These are phyloP conservation scores for Iris pallida DNA, from an alignment of 116 monocot species.

Conservation along the genomic window DNA sequence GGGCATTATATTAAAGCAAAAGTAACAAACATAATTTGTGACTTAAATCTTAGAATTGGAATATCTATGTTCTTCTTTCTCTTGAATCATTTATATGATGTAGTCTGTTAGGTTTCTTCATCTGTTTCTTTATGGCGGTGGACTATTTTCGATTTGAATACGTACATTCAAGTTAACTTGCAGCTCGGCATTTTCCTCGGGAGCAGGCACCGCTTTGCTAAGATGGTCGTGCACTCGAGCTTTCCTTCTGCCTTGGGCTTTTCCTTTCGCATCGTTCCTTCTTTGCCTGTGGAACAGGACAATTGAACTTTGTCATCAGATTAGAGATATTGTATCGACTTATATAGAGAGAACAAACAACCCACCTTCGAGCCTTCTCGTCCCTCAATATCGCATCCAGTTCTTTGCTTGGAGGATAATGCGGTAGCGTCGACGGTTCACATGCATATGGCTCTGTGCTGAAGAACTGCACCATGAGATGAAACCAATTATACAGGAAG, in stretches of 20 bases:
- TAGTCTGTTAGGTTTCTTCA: not conserved
- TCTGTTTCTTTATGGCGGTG: not conserved
- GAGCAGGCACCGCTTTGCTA: conserved; percentile 61
- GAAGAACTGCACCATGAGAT: conserved; percentile 59
- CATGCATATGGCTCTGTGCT: conserved; percentile 58
- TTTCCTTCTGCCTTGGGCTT: conserved; percentile 24
- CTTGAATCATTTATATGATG: no score
- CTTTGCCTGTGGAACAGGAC: conserved; percentile 29
- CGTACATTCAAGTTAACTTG: conserved; percentile 67
- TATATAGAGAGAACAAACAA: not conserved
- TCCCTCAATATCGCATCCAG: conserved; percentile 68
- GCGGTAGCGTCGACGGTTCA: conserved; percentile 66
- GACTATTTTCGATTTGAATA: no score
- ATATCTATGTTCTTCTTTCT: not conserved
- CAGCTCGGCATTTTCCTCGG: conserved; percentile 77
- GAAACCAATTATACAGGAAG: not conserved
- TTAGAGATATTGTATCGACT: not conserved
- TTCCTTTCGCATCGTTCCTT: conserved; percentile 17
- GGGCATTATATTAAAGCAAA: not conserved
- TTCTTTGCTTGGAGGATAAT: conserved; percentile 88
- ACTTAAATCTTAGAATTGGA: not conserved
- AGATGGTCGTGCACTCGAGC: conserved; percentile 10
- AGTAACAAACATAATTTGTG: not conserved
- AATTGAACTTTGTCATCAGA: not conserved
- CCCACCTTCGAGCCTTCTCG: conserved; percentile 61